These are phyloP conservation scores for Flaveria sonorensis DNA, from an alignment of 129 eudicot species.

Conservation along the genomic window DNA sequence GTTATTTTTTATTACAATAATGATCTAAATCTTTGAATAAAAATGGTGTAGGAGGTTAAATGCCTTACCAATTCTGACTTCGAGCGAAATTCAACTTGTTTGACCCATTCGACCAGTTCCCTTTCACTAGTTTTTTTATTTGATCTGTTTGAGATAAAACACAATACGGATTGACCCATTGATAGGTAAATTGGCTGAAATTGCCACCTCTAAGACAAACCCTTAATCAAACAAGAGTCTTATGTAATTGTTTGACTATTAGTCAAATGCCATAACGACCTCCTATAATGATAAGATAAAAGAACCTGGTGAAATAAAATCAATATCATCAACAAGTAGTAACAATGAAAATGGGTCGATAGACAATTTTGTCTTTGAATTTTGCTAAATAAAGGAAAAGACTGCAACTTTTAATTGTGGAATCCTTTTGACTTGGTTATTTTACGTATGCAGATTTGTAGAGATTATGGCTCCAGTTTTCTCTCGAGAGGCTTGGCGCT, in stretches of 20 bases:
- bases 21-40: not conserved
- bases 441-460: conserved; percentile 60
- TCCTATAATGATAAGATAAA: not conserved
- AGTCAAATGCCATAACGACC: not conserved
- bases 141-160: too few species aligned
- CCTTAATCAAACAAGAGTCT: not conserved
- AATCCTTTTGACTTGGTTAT: not conserved
- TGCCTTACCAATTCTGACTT: not conserved
- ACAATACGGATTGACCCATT: too few species aligned
- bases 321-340: not conserved
- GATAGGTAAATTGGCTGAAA: not conserved
- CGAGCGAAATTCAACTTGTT: not conserved
- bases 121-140: not conserved
- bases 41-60: not conserved
- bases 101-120: not conserved
- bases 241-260: not conserved
- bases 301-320: not conserved
- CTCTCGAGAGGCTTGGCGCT: conserved; percentile 92
- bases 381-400: not conserved
- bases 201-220: not conserved
- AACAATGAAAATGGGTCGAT: not conserved
- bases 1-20: not conserved
- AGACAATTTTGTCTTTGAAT: not conserved
- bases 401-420: not conserved
- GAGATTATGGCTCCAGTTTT: conserved; percentile 99